Evolutionary conservation across 2,329 filamentous ascomycete species (phyloP).

Genomic region (Cryphonectria naterciae): DNA sequence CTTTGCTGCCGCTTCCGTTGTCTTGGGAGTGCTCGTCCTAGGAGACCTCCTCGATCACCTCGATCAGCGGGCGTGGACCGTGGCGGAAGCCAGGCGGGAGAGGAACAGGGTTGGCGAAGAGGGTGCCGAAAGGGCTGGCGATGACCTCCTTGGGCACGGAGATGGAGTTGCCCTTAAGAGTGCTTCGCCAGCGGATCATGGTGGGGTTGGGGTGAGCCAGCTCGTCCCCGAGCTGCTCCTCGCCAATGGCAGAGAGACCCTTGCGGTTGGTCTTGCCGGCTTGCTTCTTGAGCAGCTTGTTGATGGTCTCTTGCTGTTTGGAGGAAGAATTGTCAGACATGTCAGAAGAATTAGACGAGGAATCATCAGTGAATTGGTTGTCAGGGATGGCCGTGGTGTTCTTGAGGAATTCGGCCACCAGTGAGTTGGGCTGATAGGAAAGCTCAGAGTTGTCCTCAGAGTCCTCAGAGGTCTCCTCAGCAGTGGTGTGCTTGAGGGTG

Average conservation of each 20-base stretch:
- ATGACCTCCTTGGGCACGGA: conserved; percentile 72
- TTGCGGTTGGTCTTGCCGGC: conserved; percentile 73
- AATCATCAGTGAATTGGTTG: neutral
- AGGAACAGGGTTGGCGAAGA: conserved; percentile 50
- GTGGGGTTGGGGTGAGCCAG: conserved; percentile 56
- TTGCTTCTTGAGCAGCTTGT: conserved; percentile 85
- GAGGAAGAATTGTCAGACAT: conserved; percentile 4
- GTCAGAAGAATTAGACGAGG: conserved; percentile 7
- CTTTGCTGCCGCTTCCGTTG: neutral
- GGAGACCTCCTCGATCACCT: conserved; percentile 61
- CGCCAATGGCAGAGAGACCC: conserved; percentile 49
- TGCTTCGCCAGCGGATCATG: conserved; percentile 74
- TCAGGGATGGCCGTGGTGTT: neutral
- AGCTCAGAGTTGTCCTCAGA: neutral
- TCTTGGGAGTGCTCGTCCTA: conserved; percentile 33
- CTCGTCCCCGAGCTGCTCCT: conserved; percentile 43
- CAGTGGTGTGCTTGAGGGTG: neutral
- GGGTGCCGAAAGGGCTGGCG: conserved; percentile 60
- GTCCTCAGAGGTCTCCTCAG: neutral
- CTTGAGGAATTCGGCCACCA: neutral
- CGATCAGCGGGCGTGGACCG: conserved; percentile 54
- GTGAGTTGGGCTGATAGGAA: neutral
- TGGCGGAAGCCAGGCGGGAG: conserved; percentile 29
- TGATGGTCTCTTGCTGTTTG: conserved; percentile 71
- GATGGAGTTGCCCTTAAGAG: conserved; percentile 63